These are phyloP conservation scores for Alternaria solani DNA, from an alignment of 2,329 filamentous ascomycete species.

Conservation along the genomic window DNA sequence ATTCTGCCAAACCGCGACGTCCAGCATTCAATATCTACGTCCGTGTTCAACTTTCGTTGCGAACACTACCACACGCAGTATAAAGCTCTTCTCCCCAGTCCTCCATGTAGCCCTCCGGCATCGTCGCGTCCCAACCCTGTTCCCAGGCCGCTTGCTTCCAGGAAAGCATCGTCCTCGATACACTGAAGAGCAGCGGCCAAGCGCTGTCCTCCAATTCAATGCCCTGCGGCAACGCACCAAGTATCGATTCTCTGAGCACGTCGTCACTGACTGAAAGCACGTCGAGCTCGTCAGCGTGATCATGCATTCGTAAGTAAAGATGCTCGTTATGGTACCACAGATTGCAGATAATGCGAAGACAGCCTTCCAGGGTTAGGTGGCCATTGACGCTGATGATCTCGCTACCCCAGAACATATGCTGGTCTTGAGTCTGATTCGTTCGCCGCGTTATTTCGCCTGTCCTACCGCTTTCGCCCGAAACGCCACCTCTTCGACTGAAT, in stretches of 20 bases:
- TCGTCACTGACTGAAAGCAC: not conserved
- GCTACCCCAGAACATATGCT: slow-evolving; percentile 1
- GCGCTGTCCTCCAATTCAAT: not conserved
- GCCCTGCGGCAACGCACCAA: slow-evolving; percentile 5
- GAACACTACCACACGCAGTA: not conserved
- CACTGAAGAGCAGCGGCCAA: slow-evolving; percentile 3
- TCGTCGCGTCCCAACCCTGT: not conserved
- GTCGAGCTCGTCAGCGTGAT: not conserved
- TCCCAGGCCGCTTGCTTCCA: not conserved
- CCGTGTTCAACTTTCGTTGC: not conserved
- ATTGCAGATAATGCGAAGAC: not conserved
- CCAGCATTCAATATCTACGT: not conserved
- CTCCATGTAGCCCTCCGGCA: not conserved
- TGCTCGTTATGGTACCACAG: slow-evolving; percentile 8
- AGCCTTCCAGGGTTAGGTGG: slow-evolving; percentile 1
- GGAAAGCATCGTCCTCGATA: slow-evolving; percentile 2
- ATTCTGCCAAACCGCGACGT: not conserved
- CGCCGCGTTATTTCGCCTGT: not conserved
- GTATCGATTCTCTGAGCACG: not conserved
- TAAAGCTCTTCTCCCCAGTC: not conserved
- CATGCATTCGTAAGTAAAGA: not conserved
- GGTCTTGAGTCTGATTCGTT: not conserved
- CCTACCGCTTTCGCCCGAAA: not conserved
- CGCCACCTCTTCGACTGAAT: not conserved
- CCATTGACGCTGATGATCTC: slow-evolving; percentile 12